phyloP scores from a whole-genome alignment of 257 asterid species.

The Nicotiana sylvestris region DNA sequence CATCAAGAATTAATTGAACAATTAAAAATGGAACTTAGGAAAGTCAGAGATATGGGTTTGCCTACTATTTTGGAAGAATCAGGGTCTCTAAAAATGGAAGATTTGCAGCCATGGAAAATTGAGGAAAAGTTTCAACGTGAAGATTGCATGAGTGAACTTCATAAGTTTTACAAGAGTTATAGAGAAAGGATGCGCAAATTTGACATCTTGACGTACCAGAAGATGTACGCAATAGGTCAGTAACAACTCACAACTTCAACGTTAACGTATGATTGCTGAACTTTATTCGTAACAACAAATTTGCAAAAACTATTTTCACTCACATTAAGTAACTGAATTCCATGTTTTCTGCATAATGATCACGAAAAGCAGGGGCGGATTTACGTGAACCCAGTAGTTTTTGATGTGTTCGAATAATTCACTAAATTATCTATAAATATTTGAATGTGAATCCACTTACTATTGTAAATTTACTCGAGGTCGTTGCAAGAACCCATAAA shows the following conservation, averaged over 20 bases:
- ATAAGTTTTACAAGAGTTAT: conserved; percentile 74
- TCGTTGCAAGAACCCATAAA: too few relatives aligned
- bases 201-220: conserved; percentile 91
- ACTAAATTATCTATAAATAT: too few relatives aligned
- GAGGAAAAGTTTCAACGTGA: conserved; percentile 61
- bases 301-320: too few relatives aligned
- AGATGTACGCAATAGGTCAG: conserved; percentile 94
- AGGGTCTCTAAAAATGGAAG: conserved; percentile 59
- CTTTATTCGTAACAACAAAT: too few relatives aligned
- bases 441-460: too few relatives aligned
- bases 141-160: conserved; percentile 71
- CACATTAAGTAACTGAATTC: not conserved
- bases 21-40: conserved; percentile 75
- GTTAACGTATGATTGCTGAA: too few relatives aligned
- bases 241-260: conserved; percentile 16
- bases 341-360: not conserved
- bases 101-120: conserved; percentile 84
- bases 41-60: conserved; percentile 68
- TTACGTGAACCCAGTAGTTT: too few relatives aligned
- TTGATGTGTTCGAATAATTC: too few relatives aligned
- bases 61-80: conserved; percentile 91
- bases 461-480: too few relatives aligned
- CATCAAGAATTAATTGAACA: conserved; percentile 93
- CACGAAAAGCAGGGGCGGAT: not conserved
- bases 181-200: conserved; percentile 82